Evolutionary conservation across 768 basidiomycete species (phyloP).

Genomic region (Hortiboletus campestris): DNA sequence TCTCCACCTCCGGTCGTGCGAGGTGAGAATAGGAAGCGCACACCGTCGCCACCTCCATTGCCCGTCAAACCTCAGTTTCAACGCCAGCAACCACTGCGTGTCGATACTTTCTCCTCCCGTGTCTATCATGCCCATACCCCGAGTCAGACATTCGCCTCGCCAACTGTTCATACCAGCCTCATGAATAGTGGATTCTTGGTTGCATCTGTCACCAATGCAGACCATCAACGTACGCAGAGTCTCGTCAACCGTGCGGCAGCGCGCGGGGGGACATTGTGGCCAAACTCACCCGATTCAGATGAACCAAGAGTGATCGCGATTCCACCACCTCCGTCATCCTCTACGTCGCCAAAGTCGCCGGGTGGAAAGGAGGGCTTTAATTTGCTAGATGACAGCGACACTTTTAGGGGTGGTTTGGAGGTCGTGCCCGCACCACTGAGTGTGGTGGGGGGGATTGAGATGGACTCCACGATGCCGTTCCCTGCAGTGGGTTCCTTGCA

Average conservation of each 20-base stretch:
- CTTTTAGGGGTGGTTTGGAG: background rate
- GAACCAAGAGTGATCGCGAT: constrained; percentile 28
- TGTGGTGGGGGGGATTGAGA: background rate
- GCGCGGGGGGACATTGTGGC: constrained; percentile 40
- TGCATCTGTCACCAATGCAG: constrained; percentile 36
- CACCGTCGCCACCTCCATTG: constrained; percentile 47
- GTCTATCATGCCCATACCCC: constrained; percentile 19
- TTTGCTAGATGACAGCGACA: constrained; percentile 17
- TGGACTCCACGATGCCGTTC: background rate
- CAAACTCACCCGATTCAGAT: constrained; percentile 21
- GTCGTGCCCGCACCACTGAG: background rate
- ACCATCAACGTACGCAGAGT: constrained; percentile 56
- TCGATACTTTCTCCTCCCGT: constrained; percentile 15
- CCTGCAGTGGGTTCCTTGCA: background rate
- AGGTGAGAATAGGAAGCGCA: constrained; percentile 26
- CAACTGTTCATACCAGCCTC: constrained; percentile 15
- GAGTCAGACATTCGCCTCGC: constrained; percentile 13
- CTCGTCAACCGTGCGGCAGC: constrained; percentile 58
- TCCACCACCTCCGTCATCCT: constrained; percentile 25
- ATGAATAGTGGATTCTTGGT: constrained; percentile 7
- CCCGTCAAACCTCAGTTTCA: constrained; percentile 33
- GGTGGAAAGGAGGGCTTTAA: constrained; percentile 8
- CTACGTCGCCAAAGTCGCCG: background rate
- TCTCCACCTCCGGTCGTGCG: constrained; percentile 24
- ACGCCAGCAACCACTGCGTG: background rate